These are phyloP conservation scores for Tylopilus felleus DNA, from an alignment of 768 basidiomycete species.

Conservation along the genomic window DNA sequence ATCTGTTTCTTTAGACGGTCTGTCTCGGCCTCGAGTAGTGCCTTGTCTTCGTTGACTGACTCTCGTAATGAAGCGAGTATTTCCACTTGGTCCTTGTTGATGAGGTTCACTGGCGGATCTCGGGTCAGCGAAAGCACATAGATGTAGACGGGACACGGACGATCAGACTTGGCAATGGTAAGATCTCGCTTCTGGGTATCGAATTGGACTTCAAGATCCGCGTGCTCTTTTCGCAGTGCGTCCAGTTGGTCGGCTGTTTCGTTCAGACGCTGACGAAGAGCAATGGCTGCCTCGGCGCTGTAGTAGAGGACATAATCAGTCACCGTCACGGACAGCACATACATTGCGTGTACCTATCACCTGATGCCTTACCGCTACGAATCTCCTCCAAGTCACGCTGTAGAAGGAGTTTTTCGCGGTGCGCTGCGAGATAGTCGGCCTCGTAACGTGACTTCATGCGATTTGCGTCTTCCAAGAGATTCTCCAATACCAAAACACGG, in stretches of 20 bases:
- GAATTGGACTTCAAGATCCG: slow-evolving; percentile 68
- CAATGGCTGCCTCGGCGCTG: slow-evolving; percentile 84
- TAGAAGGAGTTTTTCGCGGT: slow-evolving; percentile 77
- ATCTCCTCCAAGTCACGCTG: slow-evolving; percentile 87
- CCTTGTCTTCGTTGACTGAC: slow-evolving; percentile 86
- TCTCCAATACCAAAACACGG: slow-evolving; percentile 81
- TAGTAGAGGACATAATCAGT: slow-evolving; percentile 3
- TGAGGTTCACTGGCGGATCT: slow-evolving; percentile 65
- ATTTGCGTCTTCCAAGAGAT: slow-evolving; percentile 86
- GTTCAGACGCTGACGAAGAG: slow-evolving; percentile 81
- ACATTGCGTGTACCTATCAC: slow-evolving; percentile 62
- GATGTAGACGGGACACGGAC: slow-evolving; percentile 42
- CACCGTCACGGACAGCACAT: neutral
- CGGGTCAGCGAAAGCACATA: slow-evolving; percentile 2
- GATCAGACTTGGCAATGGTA: slow-evolving; percentile 79
- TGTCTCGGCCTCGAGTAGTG: slow-evolving; percentile 65
- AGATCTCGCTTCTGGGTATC: slow-evolving; percentile 64
- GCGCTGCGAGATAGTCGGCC: slow-evolving; percentile 77
- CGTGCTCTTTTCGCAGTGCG: slow-evolving; percentile 57
- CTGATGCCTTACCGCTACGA: slow-evolving; percentile 75
- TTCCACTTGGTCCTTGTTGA: slow-evolving; percentile 92
- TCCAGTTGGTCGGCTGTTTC: slow-evolving; percentile 86
- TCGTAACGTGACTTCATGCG: slow-evolving; percentile 89
- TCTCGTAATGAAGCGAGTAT: slow-evolving; percentile 83
- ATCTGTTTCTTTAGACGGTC: slow-evolving; percentile 62